Percentiles rank a stretch among this genome's conserved stretches.
Conservation (phyloP, 2,329 filamentous ascomycete species). For the Stylonectria norvegica region DNA sequence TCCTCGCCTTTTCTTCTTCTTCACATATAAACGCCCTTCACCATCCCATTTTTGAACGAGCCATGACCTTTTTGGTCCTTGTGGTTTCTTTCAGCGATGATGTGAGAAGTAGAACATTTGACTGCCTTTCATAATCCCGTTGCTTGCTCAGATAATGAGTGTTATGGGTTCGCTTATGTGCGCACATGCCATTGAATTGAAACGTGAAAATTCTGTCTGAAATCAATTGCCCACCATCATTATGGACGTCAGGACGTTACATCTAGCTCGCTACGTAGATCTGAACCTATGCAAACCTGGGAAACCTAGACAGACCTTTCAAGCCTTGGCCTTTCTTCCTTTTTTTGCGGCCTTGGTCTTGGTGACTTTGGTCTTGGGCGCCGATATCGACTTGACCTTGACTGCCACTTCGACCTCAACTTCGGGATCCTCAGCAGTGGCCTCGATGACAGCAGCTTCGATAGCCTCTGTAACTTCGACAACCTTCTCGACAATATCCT, state of each 20-base stretch:
- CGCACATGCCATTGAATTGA: conserved; percentile 48
- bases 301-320: conserved; percentile 19
- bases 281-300: conserved; percentile 9
- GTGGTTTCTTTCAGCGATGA: no score
- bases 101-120: conserved; percentile 53
- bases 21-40: conserved; percentile 48
- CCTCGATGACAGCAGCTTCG: conserved; percentile 22
- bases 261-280: conserved; percentile 26
- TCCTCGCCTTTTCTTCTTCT: conserved; percentile 34
- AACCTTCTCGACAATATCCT: conserved; percentile 21
- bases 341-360: conserved; percentile 36
- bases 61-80: conserved; percentile 47
- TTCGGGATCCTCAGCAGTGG: conserved; percentile 20
- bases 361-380: conserved; percentile 24
- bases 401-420: conserved; percentile 15
- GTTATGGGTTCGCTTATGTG: conserved; percentile 61
- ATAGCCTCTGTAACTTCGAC: conserved; percentile 23
- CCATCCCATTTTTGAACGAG: conserved; percentile 36
- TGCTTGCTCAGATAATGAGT: conserved; percentile 45
- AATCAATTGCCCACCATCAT: conserved; percentile 19
- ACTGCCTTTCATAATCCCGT: conserved; percentile 60
- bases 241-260: conserved; percentile 25
- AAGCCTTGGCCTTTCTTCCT: conserved; percentile 38
- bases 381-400: conserved; percentile 14
- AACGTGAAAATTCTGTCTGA: conserved; percentile 17